These are phyloP conservation scores for Inonotus obliquus DNA, from an alignment of 1,284 basidiomycete genomes.

Conservation along the genomic window DNA sequence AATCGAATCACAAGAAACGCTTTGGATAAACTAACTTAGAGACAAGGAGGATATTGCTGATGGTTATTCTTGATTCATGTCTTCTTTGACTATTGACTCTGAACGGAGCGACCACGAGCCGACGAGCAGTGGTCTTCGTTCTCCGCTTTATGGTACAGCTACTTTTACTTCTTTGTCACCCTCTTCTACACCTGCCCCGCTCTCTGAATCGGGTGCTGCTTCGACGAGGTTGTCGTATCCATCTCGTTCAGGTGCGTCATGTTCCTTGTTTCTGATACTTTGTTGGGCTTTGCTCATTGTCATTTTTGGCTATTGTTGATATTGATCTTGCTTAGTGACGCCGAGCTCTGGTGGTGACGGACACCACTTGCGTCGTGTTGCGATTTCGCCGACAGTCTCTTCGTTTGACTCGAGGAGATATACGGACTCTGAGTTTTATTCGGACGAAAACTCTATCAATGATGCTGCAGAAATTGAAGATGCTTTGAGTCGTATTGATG, in stretches of 20 bases:
- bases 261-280: background rate
- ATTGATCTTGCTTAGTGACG: constrained; percentile 14
- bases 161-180: constrained; percentile 44
- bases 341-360: constrained; percentile 34
- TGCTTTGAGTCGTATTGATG: constrained; percentile 55
- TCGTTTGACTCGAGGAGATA: constrained; percentile 20
- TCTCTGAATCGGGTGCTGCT: constrained; percentile 27
- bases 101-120: constrained; percentile 18
- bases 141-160: constrained; percentile 45
- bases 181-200: constrained; percentile 31
- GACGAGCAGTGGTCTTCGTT: constrained; percentile 22
- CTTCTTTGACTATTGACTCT: constrained; percentile 14
- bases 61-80: constrained; percentile 13
- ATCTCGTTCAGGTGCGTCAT: constrained; percentile 32
- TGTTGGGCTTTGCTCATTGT: background rate
- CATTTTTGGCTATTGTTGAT: background rate
- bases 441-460: constrained; percentile 38
- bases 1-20: background rate
- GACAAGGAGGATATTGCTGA: background rate
- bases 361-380: constrained; percentile 37
- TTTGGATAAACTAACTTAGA: background rate
- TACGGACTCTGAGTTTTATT: constrained; percentile 27
- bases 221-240: constrained; percentile 40
- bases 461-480: constrained; percentile 61
- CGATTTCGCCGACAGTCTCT: constrained; percentile 35